These are phyloP conservation scores for Cicer bijugum DNA, from an alignment of 306 rosid species.

Conservation along the genomic window DNA sequence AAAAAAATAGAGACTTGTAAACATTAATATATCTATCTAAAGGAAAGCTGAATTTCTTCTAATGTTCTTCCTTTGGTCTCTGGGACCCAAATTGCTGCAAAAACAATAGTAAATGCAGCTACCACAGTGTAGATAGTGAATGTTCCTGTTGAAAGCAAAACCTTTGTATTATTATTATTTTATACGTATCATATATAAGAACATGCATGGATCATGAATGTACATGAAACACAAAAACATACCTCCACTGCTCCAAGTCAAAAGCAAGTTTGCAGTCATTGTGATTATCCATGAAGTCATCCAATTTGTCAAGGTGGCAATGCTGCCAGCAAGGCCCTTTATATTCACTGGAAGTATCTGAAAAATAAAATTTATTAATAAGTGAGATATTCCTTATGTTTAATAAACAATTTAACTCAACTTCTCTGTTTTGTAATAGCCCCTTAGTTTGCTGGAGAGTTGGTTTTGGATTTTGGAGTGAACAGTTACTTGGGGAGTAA, in stretches of 20 bases:
- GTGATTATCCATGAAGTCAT: conserved; percentile 61
- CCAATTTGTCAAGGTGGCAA: conserved; percentile 75
- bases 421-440: conserved; percentile 1
- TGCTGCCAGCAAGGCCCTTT: conserved; percentile 78
- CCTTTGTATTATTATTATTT: conserved; percentile 6
- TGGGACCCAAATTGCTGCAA: conserved; percentile 64
- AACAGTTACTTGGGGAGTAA: no score
- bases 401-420: conserved; percentile 1
- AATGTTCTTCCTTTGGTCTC: conserved; percentile 86
- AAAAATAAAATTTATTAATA: conserved; percentile 37
- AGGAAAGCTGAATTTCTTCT: conserved; percentile 79
- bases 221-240: neutral
- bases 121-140: conserved; percentile 63
- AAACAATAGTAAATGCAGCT: conserved; percentile 59
- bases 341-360: conserved; percentile 82
- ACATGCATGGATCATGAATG: neutral
- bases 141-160: conserved; percentile 58
- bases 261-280: conserved; percentile 77
- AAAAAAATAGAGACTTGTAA: neutral
- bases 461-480: neutral
- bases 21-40: conserved; percentile 22
- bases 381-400: neutral
- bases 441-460: neutral
- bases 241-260: conserved; percentile 77
- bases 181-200: conserved; percentile 18